Base-by-base conservation (phyloP, 1,284 basidiomycete genomes). In the Flammula alnicola region DNA sequence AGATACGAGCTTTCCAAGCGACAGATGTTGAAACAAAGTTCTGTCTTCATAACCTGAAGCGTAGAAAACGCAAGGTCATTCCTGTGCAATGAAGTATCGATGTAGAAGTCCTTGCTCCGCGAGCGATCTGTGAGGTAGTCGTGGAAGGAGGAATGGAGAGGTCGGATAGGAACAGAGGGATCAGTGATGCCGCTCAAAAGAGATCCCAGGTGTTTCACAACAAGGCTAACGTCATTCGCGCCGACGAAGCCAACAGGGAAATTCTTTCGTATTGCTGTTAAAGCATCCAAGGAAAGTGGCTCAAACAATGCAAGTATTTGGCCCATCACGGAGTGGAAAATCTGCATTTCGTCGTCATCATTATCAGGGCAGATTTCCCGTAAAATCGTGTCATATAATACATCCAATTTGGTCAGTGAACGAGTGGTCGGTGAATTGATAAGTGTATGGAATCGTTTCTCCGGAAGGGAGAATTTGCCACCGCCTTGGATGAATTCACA, bases 21-120 rank as follows among this genome's bases (percentile, higher is more conserved):
- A 44, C 64, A 68, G 17, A 69, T 68, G 47, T 69, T 69, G 56
- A 69, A 69, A 26, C 36, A 36, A n/a, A 69, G 61, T 8, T 47
- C 38, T 11, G 47, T 27, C 23, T 52, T 52, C 60, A 68, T 59
- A 14, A 59, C 22, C 17, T 45, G 16, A 44, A 58, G 49, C 29
- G 35, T 54, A 6, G 35, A 17, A 23, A 32, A 35, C 3, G 55
- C 33, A n/a, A 62, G 26, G 23, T 50, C 44, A 14, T 36, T 12
- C 30, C 43, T 20, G 14, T 38, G 35, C n/a, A 32, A 17, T 5
- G 11, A 30, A 22, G 27, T 19, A 23, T 55, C 23, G 25, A 59
- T 43, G 36, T 45, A 26, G 31, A 53, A 58, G 5, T 26, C 17
- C 16, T 47, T 35, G 39, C 57, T 58, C 22, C 48, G 43, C n/a